Evolutionary conservation across 768 basidiomycete genomes (phyloP), one percentile per base, ranked within the genome.

Genomic region (Boletus vinaceobasis): DNA sequence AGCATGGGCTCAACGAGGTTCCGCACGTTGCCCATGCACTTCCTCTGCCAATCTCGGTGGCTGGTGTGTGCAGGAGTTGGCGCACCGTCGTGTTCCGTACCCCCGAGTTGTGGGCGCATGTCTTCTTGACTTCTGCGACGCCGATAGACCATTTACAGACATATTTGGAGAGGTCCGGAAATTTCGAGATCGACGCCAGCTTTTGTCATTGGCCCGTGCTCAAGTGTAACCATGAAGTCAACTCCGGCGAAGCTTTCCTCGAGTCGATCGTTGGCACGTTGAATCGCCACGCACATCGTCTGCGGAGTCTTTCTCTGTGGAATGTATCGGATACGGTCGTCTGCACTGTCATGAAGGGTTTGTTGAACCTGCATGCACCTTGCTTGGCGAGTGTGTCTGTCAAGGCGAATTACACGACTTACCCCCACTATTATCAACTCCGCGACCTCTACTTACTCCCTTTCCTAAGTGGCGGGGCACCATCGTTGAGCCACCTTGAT

Each of bases 161-260:
- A 6, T 48, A 47, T 27, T 29, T 53, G n/a, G 56, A 55, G 11
- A 50, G 61, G 21, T 66, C 58, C 3, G 53, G 43, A n/a, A 44
- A 43, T 36, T 50, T 52, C 10, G 56, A 45, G 32, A 14, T 65
- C 10, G 37, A 45, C 5, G 35, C 29, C 31, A 52, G 9, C 32
- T 43, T 66, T 35, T 65, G 61, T 43, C 55, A 57, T 37, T 58
- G 61, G 61, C 38, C 43, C 11, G n/a, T n/a, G n/a, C n/a, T n/a
- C n/a, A n/a, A n/a, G n/a, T 15, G 14, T 32, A 14, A 13, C 7
- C 8, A 47, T 23, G 51, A 51, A 7, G 52, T 36, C 29, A 33
- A 43, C 21, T 47, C 40, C 17, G 33, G 27, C n/a, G 52, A 55
- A 43, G 43, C 4, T 10, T 50, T 43, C 37, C 59, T 66, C 27